Conservation (phyloP, 805 yeast species). For the Teunomyces kruisii region DNA sequence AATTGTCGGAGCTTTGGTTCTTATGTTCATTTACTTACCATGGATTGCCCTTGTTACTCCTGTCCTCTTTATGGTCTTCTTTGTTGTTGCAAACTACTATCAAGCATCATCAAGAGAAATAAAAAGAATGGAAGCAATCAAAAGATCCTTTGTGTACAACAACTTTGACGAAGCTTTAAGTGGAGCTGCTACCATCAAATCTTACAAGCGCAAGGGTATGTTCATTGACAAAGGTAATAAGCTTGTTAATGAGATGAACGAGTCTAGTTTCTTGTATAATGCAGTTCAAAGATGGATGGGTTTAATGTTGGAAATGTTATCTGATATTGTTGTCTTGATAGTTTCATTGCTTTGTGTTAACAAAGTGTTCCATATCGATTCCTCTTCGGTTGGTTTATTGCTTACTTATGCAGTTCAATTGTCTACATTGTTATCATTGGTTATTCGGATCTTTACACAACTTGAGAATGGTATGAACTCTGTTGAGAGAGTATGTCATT, state of each 20-base stretch:
- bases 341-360: constrained; percentile 59
- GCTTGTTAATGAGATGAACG: constrained; percentile 59
- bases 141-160: constrained; percentile 66
- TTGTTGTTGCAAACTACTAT: constrained; percentile 51
- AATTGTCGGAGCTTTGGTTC: constrained; percentile 59
- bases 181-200: constrained; percentile 65
- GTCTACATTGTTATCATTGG: constrained; percentile 46
- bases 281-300: constrained; percentile 75
- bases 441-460: constrained; percentile 63
- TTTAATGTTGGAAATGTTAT: constrained; percentile 55
- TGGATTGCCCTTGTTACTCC: constrained; percentile 70
- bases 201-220: constrained; percentile 47
- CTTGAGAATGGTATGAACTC: constrained; percentile 77
- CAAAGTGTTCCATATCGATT: constrained; percentile 52
- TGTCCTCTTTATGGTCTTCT: constrained; percentile 45
- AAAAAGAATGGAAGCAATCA: constrained; percentile 70
- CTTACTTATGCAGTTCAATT: constrained; percentile 57
- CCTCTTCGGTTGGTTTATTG: constrained; percentile 67
- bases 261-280: constrained; percentile 59
- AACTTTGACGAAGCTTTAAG: constrained; percentile 68
- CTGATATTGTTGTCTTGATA: constrained; percentile 50
- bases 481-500: constrained; percentile 62
- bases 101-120: constrained; percentile 73
- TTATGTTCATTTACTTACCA: constrained; percentile 68
- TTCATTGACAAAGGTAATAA: constrained; percentile 48